A percentile compares a stretch with the other conserved stretches of the same genome.
Evolutionary conservation across 805 yeast species (phyloP).

Genomic region (Candida anglica): DNA sequence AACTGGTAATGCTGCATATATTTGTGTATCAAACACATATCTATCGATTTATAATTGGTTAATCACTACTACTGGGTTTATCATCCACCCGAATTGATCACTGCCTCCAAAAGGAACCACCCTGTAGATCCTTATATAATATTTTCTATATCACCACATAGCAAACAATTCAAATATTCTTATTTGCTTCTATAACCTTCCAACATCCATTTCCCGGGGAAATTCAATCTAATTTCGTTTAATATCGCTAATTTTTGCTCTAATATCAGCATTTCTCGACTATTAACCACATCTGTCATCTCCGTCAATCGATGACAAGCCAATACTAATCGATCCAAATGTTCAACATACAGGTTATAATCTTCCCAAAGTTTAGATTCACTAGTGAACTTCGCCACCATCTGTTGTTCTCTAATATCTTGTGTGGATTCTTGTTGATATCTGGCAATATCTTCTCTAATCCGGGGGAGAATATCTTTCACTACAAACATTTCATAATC

Average conservation of each 20-base stretch:
- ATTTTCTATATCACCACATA: no score
- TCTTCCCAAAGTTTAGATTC: slow-evolving; percentile 8
- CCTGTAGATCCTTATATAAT: no score
- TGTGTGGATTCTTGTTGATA: slow-evolving; percentile 2
- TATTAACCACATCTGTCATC: slow-evolving; percentile 5
- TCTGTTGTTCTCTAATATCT: slow-evolving; percentile 5
- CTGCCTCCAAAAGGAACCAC: no score
- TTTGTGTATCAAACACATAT: no score
- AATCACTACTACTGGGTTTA: no score
- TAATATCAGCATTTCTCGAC: slow-evolving; percentile 7
- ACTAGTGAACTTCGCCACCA: slow-evolving; percentile 7
- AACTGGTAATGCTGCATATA: no score
- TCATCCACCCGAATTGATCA: no score
- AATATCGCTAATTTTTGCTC: slow-evolving; percentile 10
- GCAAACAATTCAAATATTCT: no score
- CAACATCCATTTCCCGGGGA: background rate
- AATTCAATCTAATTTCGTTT: slow-evolving; percentile 6
- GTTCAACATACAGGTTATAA: slow-evolving; percentile 6
- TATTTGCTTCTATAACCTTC: background rate
- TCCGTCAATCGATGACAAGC: slow-evolving; percentile 7
- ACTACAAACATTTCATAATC: slow-evolving; percentile 28
- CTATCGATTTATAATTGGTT: no score
- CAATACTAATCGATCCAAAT: slow-evolving; percentile 7
- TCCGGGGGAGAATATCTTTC: slow-evolving; percentile 22
- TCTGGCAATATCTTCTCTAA: slow-evolving; percentile 16